Conservation (phyloP, 306 rosid species). For the Glycine latifolia region DNA sequence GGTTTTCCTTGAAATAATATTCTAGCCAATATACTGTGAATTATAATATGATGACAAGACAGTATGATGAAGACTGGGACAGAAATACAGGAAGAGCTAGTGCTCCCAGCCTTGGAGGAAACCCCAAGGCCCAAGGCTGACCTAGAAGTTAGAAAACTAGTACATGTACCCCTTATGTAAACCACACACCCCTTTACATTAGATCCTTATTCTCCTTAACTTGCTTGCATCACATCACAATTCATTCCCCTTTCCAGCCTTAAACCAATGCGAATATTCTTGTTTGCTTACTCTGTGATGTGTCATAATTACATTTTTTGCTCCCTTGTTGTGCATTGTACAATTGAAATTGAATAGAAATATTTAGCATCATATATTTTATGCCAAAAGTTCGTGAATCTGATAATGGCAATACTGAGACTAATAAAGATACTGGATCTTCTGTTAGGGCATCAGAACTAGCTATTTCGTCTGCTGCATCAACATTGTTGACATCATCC, state of each 20-base stretch:
- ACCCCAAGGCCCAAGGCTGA: neutral
- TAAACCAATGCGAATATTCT: neutral
- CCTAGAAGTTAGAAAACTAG: neutral
- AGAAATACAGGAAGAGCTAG: neutral
- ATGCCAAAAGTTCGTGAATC: slow-evolving; percentile 48
- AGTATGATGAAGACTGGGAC: neutral
- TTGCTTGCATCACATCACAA: neutral
- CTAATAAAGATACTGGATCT: slow-evolving; percentile 47
- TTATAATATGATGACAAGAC: neutral
- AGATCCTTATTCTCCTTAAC: neutral
- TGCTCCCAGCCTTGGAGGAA: neutral
- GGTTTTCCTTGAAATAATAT: neutral
- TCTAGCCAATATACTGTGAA: neutral
- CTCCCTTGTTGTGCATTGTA: neutral
- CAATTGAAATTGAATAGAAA: neutral
- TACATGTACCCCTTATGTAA: neutral
- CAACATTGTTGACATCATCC: slow-evolving; percentile 52
- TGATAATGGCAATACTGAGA: slow-evolving; percentile 50
- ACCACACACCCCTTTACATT: neutral
- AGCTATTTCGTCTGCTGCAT: slow-evolving; percentile 51
- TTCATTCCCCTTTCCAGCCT: neutral
- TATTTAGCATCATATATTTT: neutral
- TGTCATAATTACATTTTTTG: neutral
- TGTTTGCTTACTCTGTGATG: neutral
- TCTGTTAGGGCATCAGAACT: slow-evolving; percentile 53